Percentiles rank a stretch among this genome's conserved stretches.
phyloP scores from a whole-genome alignment of 2,329 filamentous ascomycete genomes.

The Colletotrichum echinochloae region DNA sequence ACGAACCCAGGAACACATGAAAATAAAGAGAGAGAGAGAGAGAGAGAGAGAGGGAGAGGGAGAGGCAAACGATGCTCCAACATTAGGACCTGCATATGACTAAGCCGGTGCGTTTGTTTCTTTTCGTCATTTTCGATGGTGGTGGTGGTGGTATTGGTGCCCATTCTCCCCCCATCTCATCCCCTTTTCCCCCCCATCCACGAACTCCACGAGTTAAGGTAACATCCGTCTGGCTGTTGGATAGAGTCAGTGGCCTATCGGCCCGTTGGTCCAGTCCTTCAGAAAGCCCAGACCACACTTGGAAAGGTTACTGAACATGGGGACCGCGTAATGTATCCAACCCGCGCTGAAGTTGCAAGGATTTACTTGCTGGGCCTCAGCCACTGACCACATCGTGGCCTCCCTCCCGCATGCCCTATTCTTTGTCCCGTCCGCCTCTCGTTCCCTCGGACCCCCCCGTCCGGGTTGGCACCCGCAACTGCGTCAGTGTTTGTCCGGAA shows the following conservation, averaged over 20 bases:
- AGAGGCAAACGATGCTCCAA: not conserved
- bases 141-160: no score
- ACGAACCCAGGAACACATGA: not conserved
- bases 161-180: not conserved
- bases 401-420: not conserved
- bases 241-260: not conserved
- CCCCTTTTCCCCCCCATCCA: not conserved
- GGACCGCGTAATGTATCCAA: not conserved
- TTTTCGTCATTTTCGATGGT: not conserved
- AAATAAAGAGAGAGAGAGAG: not conserved
- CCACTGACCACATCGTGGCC: slow-evolving; percentile 23
- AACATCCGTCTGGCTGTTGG: not conserved
- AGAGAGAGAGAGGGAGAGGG: not conserved
- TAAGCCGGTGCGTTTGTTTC: not conserved
- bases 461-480: not conserved
- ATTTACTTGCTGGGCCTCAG: slow-evolving; percentile 33
- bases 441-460: not conserved
- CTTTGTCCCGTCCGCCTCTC: slow-evolving; percentile 3
- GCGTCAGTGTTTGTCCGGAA: slow-evolving; percentile 7
- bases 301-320: not conserved
- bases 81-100: not conserved
- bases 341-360: not conserved
- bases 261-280: not conserved
- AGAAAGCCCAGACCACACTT: not conserved
- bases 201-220: not conserved